Base-by-base conservation (phyloP, 768 basidiomycete species). In the Thelephora aurantiotincta region DNA sequence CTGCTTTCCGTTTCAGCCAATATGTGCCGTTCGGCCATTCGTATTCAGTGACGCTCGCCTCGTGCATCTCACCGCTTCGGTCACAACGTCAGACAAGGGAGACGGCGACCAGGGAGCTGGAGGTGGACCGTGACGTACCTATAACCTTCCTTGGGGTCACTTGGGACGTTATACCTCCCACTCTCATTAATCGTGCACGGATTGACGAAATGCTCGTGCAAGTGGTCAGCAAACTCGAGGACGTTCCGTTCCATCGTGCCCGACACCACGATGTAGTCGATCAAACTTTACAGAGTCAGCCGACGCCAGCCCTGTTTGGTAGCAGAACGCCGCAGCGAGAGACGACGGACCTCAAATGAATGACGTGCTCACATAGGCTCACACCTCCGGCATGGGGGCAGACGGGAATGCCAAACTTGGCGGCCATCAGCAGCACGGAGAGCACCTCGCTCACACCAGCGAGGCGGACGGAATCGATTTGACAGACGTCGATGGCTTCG, bases 311-410 rank as follows among this genome's bases (percentile, higher is more conserved):
- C 12, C 22, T 12, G 3, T 5, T 7, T 3, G 11, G 30, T 36
- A 44, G 30, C 14, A 20, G 38, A 26, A 37, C 12, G n/a, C 4
- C 12, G 23, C 16, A 35, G 36, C 18, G 23, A 33, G 19, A 11
- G 36, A n/a, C 7, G 14, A 51, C 65, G 23, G 53, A 75, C 82
- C 81, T 82, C 44, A 86, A 64, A 57, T 87, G 85, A 54, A 91
- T 88, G 43, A 87, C 88, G 63, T 91, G 86, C 68, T 94, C 89
- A 59, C 92, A 93, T 30, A 94, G 68, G 6, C 90, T 90, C 35
- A 96, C 88, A 52, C 93, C 93, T 35, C 93, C 93, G 0, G 93
- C 92, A 60, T 97, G 93, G 9, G 93, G 93, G 58, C 88, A 91
- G 12, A 92, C 87, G 3, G 83, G 79, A 30, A 90, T 71, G 43